Evolutionary conservation across 805 yeast genomes (phyloP).

Genomic region (Wickerhamiella hasegawae): DNA sequence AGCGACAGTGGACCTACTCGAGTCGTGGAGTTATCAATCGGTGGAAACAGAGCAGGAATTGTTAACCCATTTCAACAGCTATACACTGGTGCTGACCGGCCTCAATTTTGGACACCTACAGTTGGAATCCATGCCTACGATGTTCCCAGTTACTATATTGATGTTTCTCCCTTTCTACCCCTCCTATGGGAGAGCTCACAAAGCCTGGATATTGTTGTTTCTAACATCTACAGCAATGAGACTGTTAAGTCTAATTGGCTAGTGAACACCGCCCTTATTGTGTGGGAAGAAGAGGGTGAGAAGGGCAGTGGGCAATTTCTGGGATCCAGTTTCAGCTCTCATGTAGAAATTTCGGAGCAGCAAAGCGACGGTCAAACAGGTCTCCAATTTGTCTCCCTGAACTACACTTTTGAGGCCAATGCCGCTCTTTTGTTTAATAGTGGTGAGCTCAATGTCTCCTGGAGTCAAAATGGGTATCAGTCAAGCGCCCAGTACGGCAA

Average conservation of each 20-base stretch:
- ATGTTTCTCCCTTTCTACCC: slow-evolving; percentile 56
- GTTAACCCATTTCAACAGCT: slow-evolving; percentile 57
- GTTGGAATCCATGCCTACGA: slow-evolving; percentile 65
- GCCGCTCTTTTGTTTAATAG: no score
- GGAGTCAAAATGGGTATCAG: no score
- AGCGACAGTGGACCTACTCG: slow-evolving; percentile 24
- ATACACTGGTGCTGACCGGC: slow-evolving; percentile 70
- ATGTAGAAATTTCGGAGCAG: no score
- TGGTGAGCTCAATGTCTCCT: no score
- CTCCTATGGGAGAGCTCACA: slow-evolving; percentile 40
- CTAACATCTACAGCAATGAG: slow-evolving; percentile 13
- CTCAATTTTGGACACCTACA: slow-evolving; percentile 67
- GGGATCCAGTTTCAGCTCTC: no score
- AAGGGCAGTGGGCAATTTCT: slow-evolving; percentile 14
- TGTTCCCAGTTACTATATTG: slow-evolving; percentile 51
- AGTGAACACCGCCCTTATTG: slow-evolving; percentile 18
- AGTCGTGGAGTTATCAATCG: slow-evolving; percentile 42
- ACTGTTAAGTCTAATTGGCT: slow-evolving; percentile 19
- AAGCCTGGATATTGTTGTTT: slow-evolving; percentile 38
- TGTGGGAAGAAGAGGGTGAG: slow-evolving; percentile 17
- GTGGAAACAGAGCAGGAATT: slow-evolving; percentile 42
- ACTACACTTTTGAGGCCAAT: no score
- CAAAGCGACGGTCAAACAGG: no score
- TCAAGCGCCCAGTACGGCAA: no score
- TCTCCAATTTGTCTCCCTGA: no score